Evolutionary conservation across 164 flowering plant genomes (phyloP).

Genomic region (Chimonanthus praecox): DNA sequence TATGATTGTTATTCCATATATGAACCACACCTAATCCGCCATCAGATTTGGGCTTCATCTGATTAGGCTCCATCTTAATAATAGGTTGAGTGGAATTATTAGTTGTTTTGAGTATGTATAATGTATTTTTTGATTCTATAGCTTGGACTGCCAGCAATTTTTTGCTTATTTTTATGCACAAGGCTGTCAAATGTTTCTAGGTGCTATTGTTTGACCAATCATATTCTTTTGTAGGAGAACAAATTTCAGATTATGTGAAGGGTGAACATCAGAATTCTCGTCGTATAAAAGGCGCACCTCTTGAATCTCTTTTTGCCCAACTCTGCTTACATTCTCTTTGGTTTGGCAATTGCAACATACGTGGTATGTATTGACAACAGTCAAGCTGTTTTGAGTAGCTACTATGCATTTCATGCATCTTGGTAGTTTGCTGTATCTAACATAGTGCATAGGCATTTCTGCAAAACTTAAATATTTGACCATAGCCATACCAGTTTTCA

Average conservation of each 20-base stretch:
- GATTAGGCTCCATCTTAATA: no score
- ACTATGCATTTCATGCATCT: not conserved
- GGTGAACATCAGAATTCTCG: constrained; percentile 62
- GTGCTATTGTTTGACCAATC: not conserved
- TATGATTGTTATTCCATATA: no score
- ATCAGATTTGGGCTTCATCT: no score
- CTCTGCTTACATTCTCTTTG: constrained; percentile 85
- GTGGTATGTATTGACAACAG: constrained; percentile 48
- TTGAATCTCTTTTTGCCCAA: constrained; percentile 86
- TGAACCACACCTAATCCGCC: no score
- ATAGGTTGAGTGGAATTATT: no score
- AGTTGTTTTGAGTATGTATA: not conserved
- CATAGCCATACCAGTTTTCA: not conserved
- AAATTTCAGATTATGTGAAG: constrained; percentile 30
- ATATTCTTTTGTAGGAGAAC: constrained; percentile 25
- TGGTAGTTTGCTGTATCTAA: not conserved
- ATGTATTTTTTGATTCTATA: not conserved
- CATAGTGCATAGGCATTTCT: not conserved
- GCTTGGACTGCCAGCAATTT: not conserved
- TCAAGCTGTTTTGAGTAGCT: constrained; percentile 1
- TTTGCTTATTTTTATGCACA: not conserved
- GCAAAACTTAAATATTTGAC: not conserved
- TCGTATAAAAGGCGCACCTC: constrained; percentile 83
- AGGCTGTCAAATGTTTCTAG: not conserved
- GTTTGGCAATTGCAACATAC: constrained; percentile 90